Percentiles rank a stretch among this genome's conserved stretches.
Conservation (phyloP, 116 monocot genomes). For the Papilionanthe hybrid region DNA sequence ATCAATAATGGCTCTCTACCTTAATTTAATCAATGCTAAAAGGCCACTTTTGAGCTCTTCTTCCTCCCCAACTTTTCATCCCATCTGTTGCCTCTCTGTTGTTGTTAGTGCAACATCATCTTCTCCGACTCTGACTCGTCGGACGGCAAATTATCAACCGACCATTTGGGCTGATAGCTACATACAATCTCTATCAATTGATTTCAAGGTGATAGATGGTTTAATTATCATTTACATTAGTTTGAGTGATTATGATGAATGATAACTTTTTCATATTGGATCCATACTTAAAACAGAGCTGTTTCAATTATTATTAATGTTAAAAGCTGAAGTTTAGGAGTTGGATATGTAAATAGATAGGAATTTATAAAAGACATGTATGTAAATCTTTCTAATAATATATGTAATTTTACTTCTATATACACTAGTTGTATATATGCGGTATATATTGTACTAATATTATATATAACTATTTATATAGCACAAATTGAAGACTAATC, state of each 20-base stretch:
- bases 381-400: too few relatives aligned
- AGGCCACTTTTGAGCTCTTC: not conserved
- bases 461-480: too few relatives aligned
- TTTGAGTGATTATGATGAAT: not conserved
- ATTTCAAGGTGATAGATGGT: not conserved
- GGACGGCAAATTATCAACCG: constrained; percentile 1
- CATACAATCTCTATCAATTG: constrained; percentile 2
- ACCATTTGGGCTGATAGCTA: constrained; percentile 6
- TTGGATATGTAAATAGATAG: too few relatives aligned
- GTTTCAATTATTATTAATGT: too few relatives aligned
- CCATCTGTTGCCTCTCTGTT: not conserved
- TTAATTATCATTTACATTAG: not conserved
- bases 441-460: too few relatives aligned
- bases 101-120: not conserved
- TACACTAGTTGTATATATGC: too few relatives aligned
- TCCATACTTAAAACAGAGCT: too few relatives aligned
- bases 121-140: not conserved
- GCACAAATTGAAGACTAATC: too few relatives aligned
- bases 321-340: too few relatives aligned
- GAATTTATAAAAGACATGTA: too few relatives aligned
- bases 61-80: not conserved
- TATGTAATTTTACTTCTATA: too few relatives aligned
- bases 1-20: not conserved
- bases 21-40: not conserved
- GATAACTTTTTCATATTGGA: too few relatives aligned